Base-by-base conservation (phyloP, 2,329 filamentous ascomycete species). In the Ophiognomonia clavigignenti-juglandacearum region DNA sequence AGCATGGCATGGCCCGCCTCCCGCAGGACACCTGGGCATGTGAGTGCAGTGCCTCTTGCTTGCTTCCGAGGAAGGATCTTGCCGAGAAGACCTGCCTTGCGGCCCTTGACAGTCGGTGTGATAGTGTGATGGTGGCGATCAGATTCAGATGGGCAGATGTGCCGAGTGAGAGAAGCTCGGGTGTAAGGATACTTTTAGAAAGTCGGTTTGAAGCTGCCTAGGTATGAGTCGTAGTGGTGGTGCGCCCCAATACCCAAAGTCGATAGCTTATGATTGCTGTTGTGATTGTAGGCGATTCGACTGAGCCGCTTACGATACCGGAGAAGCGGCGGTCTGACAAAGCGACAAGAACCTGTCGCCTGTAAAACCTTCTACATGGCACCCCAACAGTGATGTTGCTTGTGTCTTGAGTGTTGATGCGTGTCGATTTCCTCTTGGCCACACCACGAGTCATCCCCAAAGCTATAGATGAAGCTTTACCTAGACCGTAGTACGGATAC, bases 81-180 rank as follows among this genome's bases (percentile, higher is more conserved):
- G 37, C 46, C 39, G 39, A 49, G 31, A 9, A 19, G 38, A n/a
- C n/a, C n/a, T n/a, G n/a, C n/a, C n/a, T n/a, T n/a, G n/a, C n/a
- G n/a, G n/a, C n/a, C n/a, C n/a, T 34, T 46, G 46, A 34, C 34
- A 42, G 46, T 52, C 50, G 46, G 50, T 52, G 43, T 52, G 50
- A 48, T 40, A 45, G 43, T 52, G 50, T 43, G 46, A 52, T n/a
- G n/a, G n/a, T 43, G 35, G 39, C 40, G 22, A 34, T 16, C 22
- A 45, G 39, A 37, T 36, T 38, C n/a, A 47, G 27, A 24, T 19
- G 14, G 20, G 16, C 48, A 31, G 26, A 27, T 39, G 41, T 19
- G 19, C 34, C 38, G 27, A 20, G 20, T 32, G n/a, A 31, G 26
- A 20, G 27, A 14, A 38, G 45, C 24, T 40, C 29, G 22, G n/a